Base-by-base conservation (phyloP, 2,329 filamentous ascomycete genomes). In the Fusarium sp. region DNA sequence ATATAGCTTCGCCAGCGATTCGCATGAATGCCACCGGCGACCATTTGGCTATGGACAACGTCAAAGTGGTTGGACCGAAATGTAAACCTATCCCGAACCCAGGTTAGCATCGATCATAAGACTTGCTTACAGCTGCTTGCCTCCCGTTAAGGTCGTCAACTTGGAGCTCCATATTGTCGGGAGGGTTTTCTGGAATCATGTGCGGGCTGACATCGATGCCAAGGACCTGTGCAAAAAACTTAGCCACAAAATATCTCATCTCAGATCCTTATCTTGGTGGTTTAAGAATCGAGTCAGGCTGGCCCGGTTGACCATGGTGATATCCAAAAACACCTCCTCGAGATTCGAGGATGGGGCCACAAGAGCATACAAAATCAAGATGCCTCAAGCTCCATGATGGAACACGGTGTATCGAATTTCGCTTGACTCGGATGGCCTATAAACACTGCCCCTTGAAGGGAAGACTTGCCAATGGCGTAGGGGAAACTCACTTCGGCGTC, bases 1-100 rank as follows among this genome's bases (percentile, higher is more conserved):
- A 97, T 82, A 81, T 97, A 97, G 37, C 87, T 86, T 62, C 85
- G 82, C 95, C 95, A 98, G 80, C 94, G 88, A 70, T 86, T 84
- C 64, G 86, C 84, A 77, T 95, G 87, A 76, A 97, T 93, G 1
- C 94, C 94, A 28, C 90, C 90, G 73, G 88, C 86, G 81, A 94
- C 85, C 82, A 93, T 87, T 74, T 91, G 90, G 75, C 94, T 97
- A 78, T 97, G 93, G 57, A 97, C 90, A 60, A 97, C 84, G 77
- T 97, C 93, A 84, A 97, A 97, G 63, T 91, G 86, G 79, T 91
- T 91, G 58, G 89, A 84, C 47, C 87, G 84, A 77, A 95, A 95
- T 0, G 90, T 92, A 78, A 93, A 92, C 38, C 88, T 89, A 69
- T 37, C 44, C 6, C 16, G 23, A 10, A 18, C 11, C 15, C 21